These are phyloP conservation scores for Astragalus glycyphyllos DNA, from an alignment of 306 rosid species.

Conservation along the genomic window DNA sequence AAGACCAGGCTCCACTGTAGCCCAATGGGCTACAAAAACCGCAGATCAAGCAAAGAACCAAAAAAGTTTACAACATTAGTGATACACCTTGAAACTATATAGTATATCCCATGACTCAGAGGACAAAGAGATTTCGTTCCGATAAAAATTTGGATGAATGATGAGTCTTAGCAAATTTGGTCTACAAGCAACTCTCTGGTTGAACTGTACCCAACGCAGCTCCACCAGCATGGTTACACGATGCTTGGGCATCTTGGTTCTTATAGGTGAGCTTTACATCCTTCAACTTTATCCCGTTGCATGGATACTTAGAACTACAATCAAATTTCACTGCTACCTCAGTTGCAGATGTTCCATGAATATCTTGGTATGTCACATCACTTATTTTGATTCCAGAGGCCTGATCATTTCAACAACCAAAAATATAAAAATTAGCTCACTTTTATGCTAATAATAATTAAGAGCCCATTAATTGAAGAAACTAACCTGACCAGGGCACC, in stretches of 20 bases:
- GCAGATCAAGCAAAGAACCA: constrained; percentile 32
- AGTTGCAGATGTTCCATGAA: constrained; percentile 57
- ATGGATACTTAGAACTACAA: constrained; percentile 62
- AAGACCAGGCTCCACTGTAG: constrained; percentile 36
- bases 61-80: background rate
- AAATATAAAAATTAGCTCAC: background rate
- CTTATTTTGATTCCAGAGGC: constrained; percentile 66
- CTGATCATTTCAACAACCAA: constrained; percentile 37
- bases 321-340: constrained; percentile 60
- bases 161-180: background rate
- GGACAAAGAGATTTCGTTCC: background rate
- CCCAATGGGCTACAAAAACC: constrained; percentile 39
- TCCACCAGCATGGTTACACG: constrained; percentile 41
- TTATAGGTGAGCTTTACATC: constrained; percentile 57
- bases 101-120: background rate
- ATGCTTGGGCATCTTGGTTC: constrained; percentile 52
- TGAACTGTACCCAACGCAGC: constrained; percentile 49
- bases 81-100: background rate
- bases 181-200: constrained; percentile 55
- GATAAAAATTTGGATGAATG: background rate
- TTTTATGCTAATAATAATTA: background rate
- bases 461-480: background rate
- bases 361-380: constrained; percentile 47
- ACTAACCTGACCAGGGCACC: constrained; percentile 60
- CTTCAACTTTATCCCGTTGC: constrained; percentile 50